Evolutionary conservation across 1,284 basidiomycete species (phyloP).

Genomic region (Sporisorium exsertum): DNA sequence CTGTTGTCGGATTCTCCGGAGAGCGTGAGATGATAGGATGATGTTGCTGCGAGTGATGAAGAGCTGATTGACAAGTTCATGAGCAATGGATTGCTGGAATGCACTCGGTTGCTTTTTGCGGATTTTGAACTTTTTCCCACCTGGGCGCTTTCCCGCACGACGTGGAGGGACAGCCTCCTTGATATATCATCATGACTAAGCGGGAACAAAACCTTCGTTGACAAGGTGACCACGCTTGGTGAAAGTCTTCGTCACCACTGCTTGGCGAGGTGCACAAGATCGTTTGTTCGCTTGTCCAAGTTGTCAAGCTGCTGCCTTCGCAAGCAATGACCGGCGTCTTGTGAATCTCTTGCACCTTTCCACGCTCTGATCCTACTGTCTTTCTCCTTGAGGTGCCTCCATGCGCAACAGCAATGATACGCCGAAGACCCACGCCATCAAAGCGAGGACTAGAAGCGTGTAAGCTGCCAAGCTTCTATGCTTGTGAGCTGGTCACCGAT

Average conservation of each 20-base stretch:
- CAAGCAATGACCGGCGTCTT: background rate
- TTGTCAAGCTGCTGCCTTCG: background rate
- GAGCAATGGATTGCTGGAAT: background rate
- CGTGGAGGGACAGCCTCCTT: conserved; percentile 13
- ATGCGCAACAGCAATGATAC: too few relatives aligned
- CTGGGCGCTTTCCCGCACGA: background rate
- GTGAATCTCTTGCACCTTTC: background rate
- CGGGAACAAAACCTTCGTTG: too few relatives aligned
- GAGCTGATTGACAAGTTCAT: conserved; percentile 9
- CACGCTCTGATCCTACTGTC: background rate
- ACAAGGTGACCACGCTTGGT: background rate
- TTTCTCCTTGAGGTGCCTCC: too few relatives aligned
- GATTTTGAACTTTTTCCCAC: conserved; percentile 1
- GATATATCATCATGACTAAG: conserved; percentile 7
- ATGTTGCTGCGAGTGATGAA: conserved; percentile 1
- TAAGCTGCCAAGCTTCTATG: background rate
- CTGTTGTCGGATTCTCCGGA: conserved; percentile 2
- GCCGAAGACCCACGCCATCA: background rate
- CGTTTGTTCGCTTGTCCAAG: background rate
- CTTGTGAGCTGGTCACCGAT: background rate
- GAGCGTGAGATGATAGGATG: background rate
- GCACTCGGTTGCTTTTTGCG: background rate
- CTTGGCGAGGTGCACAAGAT: background rate
- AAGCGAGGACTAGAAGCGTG: background rate
- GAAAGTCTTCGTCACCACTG: background rate